Evolutionary conservation across 2,329 filamentous ascomycete species (phyloP), one percentile per base, ranked within the genome.

Genomic region (Fusarium sp.): DNA sequence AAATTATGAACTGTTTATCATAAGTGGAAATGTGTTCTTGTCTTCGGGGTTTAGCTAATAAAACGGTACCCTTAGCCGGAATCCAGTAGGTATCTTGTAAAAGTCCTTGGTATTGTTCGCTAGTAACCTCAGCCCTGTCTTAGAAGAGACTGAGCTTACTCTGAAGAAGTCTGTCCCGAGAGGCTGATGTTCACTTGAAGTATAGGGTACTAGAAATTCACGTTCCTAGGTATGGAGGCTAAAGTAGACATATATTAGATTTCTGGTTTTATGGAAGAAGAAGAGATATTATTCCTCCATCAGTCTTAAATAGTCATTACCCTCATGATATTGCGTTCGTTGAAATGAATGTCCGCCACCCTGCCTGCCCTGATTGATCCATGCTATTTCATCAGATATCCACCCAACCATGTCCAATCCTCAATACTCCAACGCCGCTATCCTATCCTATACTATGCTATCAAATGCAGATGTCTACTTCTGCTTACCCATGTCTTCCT

Each of bases 401-500:
- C 49, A 36, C 18, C 50, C 8, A 18, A n/a, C 40, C 36, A 29
- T 61, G 18, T 18, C 36, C 40, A 23, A 54, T 42, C 29, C 46
- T 16, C 36, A 40, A 51, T 57, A 63, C 61, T 23, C 61, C 65
- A 73, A 76, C 69, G 67, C 74, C 71, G 27, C 61, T 25, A 44
- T 59, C 31, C 34, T 14, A 34, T n/a, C n/a, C 33, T 36, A 36
- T 40, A 40, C 61, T 34, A 44, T 59, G 25, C 31, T 6, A 61
- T 36, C 29, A 55, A n/a, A 55, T 54, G 38, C 55, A 23, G 14
- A 50, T 3, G 25, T 23, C 68, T 58, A 68, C 55, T 65, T 69
- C 23, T 58, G 36, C 61, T 75, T 71, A 9, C 72, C 76, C 73
- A 81, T 76, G 70, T 83, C 81, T 40, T 82, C 81, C 27, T 77